Evolutionary conservation across 208 protist species (phyloP).

Genomic region (Wallacemonas sp.): DNA sequence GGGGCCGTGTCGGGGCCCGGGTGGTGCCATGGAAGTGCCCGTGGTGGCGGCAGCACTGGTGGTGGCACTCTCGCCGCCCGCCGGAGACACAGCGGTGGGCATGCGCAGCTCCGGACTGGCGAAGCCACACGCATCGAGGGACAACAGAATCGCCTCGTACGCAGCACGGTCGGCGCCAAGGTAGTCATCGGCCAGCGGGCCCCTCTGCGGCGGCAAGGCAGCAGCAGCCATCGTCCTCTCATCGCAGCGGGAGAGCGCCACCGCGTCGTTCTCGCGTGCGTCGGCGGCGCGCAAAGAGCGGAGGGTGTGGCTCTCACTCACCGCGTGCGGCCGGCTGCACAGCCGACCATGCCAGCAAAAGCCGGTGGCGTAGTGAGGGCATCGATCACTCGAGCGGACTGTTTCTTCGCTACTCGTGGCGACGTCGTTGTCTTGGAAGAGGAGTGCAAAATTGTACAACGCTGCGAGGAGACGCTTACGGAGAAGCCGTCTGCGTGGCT

Average conservation of each 20-base stretch:
- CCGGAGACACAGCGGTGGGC: too few relatives aligned
- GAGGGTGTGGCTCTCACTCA: slow-evolving; percentile 16
- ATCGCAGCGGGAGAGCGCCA: too few relatives aligned
- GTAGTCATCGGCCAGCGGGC: background rate
- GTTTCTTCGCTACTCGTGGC: background rate
- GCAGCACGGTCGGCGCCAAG: background rate
- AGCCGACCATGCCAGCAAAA: slow-evolving; percentile 50
- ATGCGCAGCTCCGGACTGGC: background rate
- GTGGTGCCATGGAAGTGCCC: too few relatives aligned
- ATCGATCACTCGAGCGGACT: background rate
- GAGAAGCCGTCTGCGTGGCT: slow-evolving; percentile 1
- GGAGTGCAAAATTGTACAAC: slow-evolving; percentile 18
- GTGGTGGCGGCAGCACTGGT: too few relatives aligned
- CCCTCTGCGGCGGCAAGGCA: background rate
- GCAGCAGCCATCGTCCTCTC: too few relatives aligned
- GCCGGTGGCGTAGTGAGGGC: slow-evolving; percentile 24
- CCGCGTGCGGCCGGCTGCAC: slow-evolving; percentile 26
- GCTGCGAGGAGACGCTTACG: slow-evolving; percentile 15
- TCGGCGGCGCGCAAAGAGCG: slow-evolving; percentile 19
- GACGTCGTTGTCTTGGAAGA: slow-evolving; percentile 13
- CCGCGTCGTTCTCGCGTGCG: too few relatives aligned
- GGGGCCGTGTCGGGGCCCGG: too few relatives aligned
- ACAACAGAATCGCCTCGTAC: background rate
- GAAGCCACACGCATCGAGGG: background rate
- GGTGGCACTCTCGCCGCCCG: too few relatives aligned